Conservation (phyloP, 805 yeast species). For the Sugiyamaella mastotermitis region DNA sequence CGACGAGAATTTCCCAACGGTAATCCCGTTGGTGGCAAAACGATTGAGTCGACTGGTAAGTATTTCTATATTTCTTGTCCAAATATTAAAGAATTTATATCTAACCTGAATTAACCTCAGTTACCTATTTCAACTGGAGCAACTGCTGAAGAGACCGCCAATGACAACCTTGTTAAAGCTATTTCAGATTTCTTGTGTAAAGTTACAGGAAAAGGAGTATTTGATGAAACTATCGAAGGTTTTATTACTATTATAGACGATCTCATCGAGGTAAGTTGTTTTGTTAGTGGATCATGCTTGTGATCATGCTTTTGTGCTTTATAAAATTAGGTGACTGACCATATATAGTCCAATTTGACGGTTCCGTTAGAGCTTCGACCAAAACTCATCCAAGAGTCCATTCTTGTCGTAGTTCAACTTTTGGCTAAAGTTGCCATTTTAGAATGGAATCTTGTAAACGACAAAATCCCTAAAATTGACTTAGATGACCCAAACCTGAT, state of each 20-base stretch:
- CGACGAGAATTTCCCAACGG: too few species aligned
- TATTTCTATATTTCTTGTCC: too few species aligned
- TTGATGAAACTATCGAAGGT: constrained; percentile 14
- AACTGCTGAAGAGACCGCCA: constrained; percentile 13
- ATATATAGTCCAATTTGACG: constrained; percentile 4
- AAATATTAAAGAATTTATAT: too few species aligned
- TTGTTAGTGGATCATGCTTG: neutral
- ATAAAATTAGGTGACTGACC: neutral
- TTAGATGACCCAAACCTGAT: neutral
- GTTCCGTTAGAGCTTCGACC: constrained; percentile 7
- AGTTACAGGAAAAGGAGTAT: constrained; percentile 15
- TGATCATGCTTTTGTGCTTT: neutral
- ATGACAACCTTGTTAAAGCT: constrained; percentile 11
- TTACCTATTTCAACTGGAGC: constrained; percentile 15
- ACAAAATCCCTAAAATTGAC: neutral
- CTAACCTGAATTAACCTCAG: constrained; percentile 4
- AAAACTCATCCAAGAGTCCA: constrained; percentile 7
- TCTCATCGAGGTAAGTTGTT: constrained; percentile 13
- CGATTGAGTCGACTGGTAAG: constrained; percentile 13
- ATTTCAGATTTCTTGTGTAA: constrained; percentile 12
- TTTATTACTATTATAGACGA: constrained; percentile 9
- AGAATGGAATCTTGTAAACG: constrained; percentile 14
- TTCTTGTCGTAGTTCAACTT: constrained; percentile 13
- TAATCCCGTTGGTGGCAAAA: constrained; percentile 14
- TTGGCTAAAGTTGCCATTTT: constrained; percentile 12